Evolutionary conservation across 2,329 filamentous ascomycete species (phyloP).

Genomic region (Penicillium sp.): DNA sequence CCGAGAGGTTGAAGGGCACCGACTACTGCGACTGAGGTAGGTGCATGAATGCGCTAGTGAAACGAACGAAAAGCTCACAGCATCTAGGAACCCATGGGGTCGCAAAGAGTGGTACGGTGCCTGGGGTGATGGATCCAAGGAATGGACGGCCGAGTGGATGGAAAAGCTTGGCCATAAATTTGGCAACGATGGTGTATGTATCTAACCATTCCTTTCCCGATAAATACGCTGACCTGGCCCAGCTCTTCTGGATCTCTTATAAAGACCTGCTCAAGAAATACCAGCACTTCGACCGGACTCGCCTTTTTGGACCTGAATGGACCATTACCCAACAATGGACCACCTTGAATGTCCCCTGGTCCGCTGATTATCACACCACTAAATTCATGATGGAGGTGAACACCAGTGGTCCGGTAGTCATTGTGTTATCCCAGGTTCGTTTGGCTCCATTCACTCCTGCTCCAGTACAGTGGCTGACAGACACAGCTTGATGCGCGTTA

Average conservation of each 20-base stretch:
- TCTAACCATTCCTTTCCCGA: neutral
- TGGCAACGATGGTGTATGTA: constrained; percentile 66
- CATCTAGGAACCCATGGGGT: constrained; percentile 72
- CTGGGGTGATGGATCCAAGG: constrained; percentile 79
- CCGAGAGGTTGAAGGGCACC: constrained; percentile 60
- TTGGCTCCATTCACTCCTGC: no score
- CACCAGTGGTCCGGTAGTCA: constrained; percentile 55
- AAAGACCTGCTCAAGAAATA: constrained; percentile 59
- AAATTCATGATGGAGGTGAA: constrained; percentile 58
- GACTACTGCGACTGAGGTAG: constrained; percentile 63
- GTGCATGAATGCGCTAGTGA: neutral
- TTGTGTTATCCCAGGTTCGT: constrained; percentile 56
- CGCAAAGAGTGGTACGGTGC: constrained; percentile 76
- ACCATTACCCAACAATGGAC: constrained; percentile 63
- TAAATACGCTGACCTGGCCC: constrained; percentile 8
- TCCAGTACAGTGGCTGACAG: constrained; percentile 11
- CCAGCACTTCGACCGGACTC: constrained; percentile 60
- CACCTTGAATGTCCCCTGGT: constrained; percentile 60
- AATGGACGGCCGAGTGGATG: constrained; percentile 82
- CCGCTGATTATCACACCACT: constrained; percentile 60
- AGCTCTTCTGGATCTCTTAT: constrained; percentile 62
- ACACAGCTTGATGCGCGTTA: constrained; percentile 59
- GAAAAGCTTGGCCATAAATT: constrained; percentile 70
- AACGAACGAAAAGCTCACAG: constrained; percentile 18
- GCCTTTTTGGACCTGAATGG: constrained; percentile 62